Conservation (phyloP, 805 yeast genomes). For the Schwanniomyces sp. region DNA sequence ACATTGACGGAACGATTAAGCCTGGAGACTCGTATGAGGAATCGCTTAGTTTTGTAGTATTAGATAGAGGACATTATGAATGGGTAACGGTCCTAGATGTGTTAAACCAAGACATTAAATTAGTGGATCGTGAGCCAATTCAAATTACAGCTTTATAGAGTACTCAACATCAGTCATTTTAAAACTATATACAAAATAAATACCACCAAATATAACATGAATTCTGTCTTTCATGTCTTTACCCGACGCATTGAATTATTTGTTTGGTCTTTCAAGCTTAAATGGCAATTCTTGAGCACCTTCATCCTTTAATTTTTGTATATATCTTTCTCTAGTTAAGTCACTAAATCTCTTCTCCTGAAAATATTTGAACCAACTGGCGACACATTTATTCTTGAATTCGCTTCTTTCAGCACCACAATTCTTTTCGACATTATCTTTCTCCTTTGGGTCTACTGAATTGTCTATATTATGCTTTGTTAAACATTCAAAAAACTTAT, state of each 20-base stretch:
- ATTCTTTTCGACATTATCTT: slow-evolving; percentile 45
- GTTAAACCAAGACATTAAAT: slow-evolving; percentile 13
- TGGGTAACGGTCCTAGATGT: slow-evolving; percentile 56
- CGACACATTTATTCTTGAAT: slow-evolving; percentile 75
- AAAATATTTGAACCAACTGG: slow-evolving; percentile 86
- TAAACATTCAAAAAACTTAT: slow-evolving; percentile 71
- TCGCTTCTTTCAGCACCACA: slow-evolving; percentile 60
- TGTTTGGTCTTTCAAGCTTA: slow-evolving; percentile 18
- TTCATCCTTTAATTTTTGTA: slow-evolving; percentile 68
- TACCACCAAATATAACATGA: background rate
- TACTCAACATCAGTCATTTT: background rate
- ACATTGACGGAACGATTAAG: slow-evolving; percentile 38
- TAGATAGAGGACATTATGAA: slow-evolving; percentile 80
- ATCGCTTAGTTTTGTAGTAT: slow-evolving; percentile 57
- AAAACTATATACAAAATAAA: background rate
- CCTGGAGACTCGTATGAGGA: slow-evolving; percentile 44
- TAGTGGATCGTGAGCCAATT: slow-evolving; percentile 31
- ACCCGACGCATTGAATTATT: background rate
- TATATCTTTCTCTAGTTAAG: slow-evolving; percentile 62
- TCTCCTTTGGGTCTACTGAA: slow-evolving; percentile 58
- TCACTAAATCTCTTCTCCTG: slow-evolving; percentile 87
- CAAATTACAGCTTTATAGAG: slow-evolving; percentile 24
- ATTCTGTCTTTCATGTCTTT: background rate
- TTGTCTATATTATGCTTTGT: slow-evolving; percentile 66
- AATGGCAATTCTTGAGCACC: slow-evolving; percentile 51